phyloP scores from a whole-genome alignment of 305 asterid species.

The Fraxinus ornus region DNA sequence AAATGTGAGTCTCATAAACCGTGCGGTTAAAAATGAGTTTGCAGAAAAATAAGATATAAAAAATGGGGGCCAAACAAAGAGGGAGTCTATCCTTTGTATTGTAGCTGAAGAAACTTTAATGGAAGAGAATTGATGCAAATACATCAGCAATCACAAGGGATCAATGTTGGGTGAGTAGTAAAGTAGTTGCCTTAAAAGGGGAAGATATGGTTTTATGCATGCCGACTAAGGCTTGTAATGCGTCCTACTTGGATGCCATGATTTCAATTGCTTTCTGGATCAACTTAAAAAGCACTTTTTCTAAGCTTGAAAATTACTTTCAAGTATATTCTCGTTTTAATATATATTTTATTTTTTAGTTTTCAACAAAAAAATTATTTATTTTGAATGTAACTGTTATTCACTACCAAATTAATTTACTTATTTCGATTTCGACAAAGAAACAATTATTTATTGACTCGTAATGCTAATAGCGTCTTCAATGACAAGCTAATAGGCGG shows the following conservation, averaged over 20 bases:
- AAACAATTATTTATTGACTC: not conserved
- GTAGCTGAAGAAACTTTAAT: not conserved
- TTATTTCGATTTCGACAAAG: no score
- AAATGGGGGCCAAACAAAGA: no score
- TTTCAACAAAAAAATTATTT: not conserved
- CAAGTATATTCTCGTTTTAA: not conserved
- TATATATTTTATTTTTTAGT: not conserved
- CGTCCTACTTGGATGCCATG: constrained; percentile 3
- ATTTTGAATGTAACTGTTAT: not conserved
- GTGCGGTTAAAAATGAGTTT: not conserved
- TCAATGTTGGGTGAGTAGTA: not conserved
- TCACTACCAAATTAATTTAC: not conserved
- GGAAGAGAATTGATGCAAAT: constrained; percentile 8
- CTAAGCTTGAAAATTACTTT: not conserved
- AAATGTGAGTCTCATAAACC: not conserved
- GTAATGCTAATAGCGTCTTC: no score
- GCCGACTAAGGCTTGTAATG: not conserved
- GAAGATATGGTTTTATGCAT: not conserved
- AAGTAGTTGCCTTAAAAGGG: not conserved
- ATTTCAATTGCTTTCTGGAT: not conserved
- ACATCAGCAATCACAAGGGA: constrained; percentile 12
- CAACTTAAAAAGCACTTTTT: not conserved
- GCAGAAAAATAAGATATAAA: not conserved
- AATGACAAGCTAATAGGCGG: no score
- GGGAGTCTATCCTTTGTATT: not conserved